Evolutionary conservation across 805 yeast species (phyloP), one percentile per base, ranked within the genome.

Genomic region (Clavispora asparagi): DNA sequence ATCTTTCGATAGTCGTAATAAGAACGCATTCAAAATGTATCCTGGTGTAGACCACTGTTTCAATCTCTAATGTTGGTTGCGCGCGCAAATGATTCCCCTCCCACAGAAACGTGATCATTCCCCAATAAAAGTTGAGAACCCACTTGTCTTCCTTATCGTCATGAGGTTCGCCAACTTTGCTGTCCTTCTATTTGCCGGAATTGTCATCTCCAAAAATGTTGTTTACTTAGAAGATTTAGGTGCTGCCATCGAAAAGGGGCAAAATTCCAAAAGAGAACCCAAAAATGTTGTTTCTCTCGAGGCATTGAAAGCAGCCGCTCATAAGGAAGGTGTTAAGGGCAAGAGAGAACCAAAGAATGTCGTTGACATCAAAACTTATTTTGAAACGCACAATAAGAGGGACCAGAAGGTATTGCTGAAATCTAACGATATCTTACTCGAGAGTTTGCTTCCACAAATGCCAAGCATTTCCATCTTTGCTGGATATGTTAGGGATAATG

Each of bases 401-500:
- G 40, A 39, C 26, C 56, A 47, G 44, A 45, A 44, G 10, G 55
- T 52, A 6, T 13, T 50, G 12, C 39, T 41, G 42, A 35, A 13
- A 1, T 25, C 30, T 19, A 14, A 37, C 37, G 35, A 42, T 14
- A 53, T 53, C 40, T 50, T 67, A 27, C 60, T 71, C 27, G 68
- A 70, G 46, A 61, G 70, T 19, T 51, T 68, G 17, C 60, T 71
- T 28, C 73, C 78, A 39, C 68, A 65, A 48, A 43, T 61, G 43
- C 45, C 61, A 54, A 45, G 58, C 49, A 73, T 85, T 38, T 73
- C 84, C 13, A 73, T 87, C 8, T 84, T 87, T 61, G 75, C 89
- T 2, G 77, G 82, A 1, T 86, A 87, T 59, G 65, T 85, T n/a
- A 75, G 95, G 48, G 87, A 85, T 55, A 72, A 79, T 57, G 65